phyloP scores from a whole-genome alignment of 2,329 filamentous ascomycete species.

The Daldinia sp. region DNA sequence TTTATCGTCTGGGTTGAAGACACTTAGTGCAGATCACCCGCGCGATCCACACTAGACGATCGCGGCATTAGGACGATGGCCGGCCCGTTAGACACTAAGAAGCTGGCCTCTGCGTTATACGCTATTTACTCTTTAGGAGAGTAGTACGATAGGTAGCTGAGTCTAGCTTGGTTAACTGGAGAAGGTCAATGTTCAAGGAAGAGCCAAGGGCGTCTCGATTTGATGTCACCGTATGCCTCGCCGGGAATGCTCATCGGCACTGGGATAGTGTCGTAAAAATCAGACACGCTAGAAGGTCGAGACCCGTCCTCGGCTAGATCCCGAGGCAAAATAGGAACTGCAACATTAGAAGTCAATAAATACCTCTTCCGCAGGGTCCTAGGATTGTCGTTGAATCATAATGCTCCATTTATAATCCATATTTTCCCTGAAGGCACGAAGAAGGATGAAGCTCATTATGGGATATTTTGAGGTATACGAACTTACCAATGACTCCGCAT shows the following conservation, averaged over 20 bases:
- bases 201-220: conserved; percentile 50
- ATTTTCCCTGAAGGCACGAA: neutral
- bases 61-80: conserved; percentile 14
- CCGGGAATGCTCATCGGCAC: conserved; percentile 59
- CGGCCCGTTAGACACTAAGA: conserved; percentile 19
- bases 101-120: conserved; percentile 15
- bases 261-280: conserved; percentile 56
- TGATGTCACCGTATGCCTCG: conserved; percentile 48
- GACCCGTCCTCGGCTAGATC: conserved; percentile 31
- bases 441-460: conserved; percentile 2
- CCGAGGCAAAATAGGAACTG: conserved; percentile 64
- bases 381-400: neutral
- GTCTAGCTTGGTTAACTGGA: conserved; percentile 9
- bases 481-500: conserved; percentile 77
- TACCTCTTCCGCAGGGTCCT: neutral
- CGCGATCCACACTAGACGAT: conserved; percentile 12
- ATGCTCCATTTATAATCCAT: neutral
- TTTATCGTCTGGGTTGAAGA: conserved; percentile 9
- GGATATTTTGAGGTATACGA: conserved; percentile 1
- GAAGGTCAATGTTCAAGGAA: conserved; percentile 46
- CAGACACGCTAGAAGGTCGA: conserved; percentile 31
- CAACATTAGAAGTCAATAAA: conserved; percentile 13
- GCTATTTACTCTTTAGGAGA: conserved; percentile 15
- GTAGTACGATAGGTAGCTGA: conserved; percentile 12
- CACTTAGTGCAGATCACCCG: conserved; percentile 31